Conservation (phyloP, 2,329 filamentous ascomycete genomes). For the Pestalotiopsis sp. region DNA sequence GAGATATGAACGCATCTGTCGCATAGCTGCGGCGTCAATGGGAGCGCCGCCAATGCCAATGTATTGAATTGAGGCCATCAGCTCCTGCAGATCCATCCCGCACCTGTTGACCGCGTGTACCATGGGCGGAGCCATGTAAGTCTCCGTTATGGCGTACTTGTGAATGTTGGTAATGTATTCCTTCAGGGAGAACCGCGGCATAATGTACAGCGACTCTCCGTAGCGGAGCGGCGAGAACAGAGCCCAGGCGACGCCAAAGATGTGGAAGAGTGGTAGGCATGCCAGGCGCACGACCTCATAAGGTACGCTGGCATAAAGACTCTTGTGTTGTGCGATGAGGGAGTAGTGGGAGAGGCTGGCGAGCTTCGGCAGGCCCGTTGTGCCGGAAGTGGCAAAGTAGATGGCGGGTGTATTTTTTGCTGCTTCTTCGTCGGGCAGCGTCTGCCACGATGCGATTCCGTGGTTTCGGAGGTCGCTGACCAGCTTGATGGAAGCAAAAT, state of each 20-base stretch:
- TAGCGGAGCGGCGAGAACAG: neutral
- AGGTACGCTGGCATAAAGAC: neutral
- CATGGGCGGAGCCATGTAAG: constrained; percentile 8
- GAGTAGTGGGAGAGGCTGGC: constrained; percentile 10
- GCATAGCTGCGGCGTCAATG: neutral
- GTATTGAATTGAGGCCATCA: neutral
- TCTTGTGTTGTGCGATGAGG: constrained; percentile 2
- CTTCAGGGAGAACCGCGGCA: neutral
- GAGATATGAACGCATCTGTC: neutral
- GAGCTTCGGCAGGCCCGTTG: constrained; percentile 8
- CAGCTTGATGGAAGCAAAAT: neutral
- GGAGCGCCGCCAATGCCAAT: constrained; percentile 8
- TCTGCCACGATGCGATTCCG: neutral
- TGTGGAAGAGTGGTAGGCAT: constrained; percentile 8
- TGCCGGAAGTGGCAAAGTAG: constrained; percentile 8
- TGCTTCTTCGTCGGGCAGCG: neutral
- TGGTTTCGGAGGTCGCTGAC: constrained; percentile 3
- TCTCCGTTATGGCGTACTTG: constrained; percentile 6
- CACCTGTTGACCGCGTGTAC: neutral
- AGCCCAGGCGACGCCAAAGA: constrained; percentile 9
- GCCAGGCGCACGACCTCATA: neutral
- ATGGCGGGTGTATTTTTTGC: neutral
- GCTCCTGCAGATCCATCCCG: neutral
- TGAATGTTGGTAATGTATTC: constrained; percentile 1
- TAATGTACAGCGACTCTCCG: constrained; percentile 7